phyloP scores from a whole-genome alignment of 805 yeast genomes.

The Hanseniaspora pseudoguilliermondii region DNA sequence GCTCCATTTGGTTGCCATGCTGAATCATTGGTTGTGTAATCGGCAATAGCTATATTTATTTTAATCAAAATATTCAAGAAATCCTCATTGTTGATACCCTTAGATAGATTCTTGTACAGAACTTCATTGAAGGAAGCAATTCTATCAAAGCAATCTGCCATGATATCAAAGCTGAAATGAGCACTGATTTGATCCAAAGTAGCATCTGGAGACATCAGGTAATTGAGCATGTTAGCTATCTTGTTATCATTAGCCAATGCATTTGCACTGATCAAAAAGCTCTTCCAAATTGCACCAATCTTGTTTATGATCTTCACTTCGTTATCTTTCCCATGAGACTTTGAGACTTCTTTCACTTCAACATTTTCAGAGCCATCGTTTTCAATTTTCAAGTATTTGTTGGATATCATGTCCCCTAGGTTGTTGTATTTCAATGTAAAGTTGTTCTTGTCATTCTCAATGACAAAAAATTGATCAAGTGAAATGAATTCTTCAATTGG shows the following conservation, averaged over 20 bases:
- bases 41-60: conserved; percentile 61
- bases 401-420: not conserved
- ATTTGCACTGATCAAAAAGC: conserved; percentile 1
- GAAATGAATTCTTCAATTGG: conserved; percentile 43
- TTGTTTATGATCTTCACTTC: conserved; percentile 6
- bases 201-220: conserved; percentile 50
- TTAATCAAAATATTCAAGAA: conserved; percentile 72
- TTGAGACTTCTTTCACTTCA: not conserved
- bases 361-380: not conserved
- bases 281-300: conserved; percentile 9
- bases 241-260: not conserved
- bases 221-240: not conserved
- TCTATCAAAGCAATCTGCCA: conserved; percentile 38
- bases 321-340: not conserved
- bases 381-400: conserved; percentile 5
- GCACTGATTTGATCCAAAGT: conserved; percentile 28
- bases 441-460: conserved; percentile 33
- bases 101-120: conserved; percentile 46
- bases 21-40: conserved; percentile 45
- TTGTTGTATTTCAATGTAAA: conserved; percentile 5
- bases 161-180: conserved; percentile 31
- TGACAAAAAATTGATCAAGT: conserved; percentile 57
- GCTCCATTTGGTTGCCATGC: conserved; percentile 68
- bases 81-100: conserved; percentile 80
- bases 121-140: conserved; percentile 42